A percentile compares a stretch with the other conserved stretches of the same genome.
Evolutionary conservation across 495 filamentous ascomycete species (phyloP).

Genomic region (Talaromyces stipitatus): DNA sequence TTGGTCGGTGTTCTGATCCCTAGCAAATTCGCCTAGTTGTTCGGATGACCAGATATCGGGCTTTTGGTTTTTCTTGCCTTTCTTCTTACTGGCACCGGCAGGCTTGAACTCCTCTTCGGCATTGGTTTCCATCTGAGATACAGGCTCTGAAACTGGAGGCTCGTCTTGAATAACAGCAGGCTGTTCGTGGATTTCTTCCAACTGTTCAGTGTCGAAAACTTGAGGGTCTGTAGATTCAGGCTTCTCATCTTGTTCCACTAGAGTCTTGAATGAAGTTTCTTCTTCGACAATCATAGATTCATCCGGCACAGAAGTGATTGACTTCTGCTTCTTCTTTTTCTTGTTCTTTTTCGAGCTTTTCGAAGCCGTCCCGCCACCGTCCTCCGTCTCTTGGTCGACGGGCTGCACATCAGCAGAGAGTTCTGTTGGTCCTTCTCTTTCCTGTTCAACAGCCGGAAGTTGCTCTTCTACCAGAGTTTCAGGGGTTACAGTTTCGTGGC

Average conservation of each 20-base stretch:
- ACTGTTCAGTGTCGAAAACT: background rate
- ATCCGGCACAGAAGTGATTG: background rate
- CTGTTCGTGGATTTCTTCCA: background rate
- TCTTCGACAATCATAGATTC: slow-evolving; percentile 5
- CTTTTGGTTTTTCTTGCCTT: slow-evolving; percentile 9
- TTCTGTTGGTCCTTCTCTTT: background rate
- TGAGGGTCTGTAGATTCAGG: background rate
- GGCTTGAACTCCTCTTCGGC: background rate
- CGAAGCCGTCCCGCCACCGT: background rate
- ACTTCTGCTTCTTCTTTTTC: slow-evolving; percentile 14
- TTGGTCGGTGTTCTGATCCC: slow-evolving; percentile 12
- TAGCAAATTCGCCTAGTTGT: slow-evolving; percentile 12
- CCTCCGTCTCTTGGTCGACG: background rate
- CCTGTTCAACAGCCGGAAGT: background rate
- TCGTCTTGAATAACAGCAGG: background rate
- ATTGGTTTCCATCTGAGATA: background rate
- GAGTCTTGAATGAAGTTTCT: background rate
- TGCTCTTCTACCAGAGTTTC: background rate
- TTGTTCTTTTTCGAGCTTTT: slow-evolving; percentile 24
- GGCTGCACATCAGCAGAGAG: background rate
- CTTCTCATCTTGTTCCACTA: background rate
- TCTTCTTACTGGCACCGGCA: slow-evolving; percentile 10
- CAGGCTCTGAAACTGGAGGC: background rate
- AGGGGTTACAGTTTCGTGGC: background rate
- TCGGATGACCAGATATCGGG: slow-evolving; percentile 12